Conservation (phyloP, 2,329 filamentous ascomycete species). For the Aureobasidium sp. region DNA sequence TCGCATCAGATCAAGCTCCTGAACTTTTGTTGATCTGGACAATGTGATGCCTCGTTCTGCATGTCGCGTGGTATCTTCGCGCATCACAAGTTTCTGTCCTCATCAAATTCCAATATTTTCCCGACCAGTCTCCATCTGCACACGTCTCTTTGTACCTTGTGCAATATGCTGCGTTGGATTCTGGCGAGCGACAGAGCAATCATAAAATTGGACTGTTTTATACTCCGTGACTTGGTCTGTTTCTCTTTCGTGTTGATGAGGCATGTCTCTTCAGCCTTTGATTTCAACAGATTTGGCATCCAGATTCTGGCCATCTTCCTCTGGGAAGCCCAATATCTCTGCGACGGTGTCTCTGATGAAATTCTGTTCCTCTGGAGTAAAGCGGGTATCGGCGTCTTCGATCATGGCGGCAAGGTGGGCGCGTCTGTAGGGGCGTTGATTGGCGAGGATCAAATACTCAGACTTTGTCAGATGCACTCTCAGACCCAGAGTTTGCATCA, state of each 20-base stretch:
- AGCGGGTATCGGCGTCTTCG: conserved; percentile 29
- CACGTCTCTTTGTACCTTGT: neutral
- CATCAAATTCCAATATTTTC: no score
- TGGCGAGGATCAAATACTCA: conserved; percentile 29
- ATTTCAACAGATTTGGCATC: neutral
- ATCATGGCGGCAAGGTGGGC: conserved; percentile 31
- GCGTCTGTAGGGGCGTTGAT: conserved; percentile 26
- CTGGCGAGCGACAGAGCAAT: neutral
- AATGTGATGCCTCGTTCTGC: no score
- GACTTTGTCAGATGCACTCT: conserved; percentile 29
- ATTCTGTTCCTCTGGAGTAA: conserved; percentile 27
- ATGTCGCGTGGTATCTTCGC: neutral
- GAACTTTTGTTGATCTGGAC: neutral
- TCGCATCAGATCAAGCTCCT: neutral
- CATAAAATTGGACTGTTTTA: neutral
- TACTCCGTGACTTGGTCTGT: neutral
- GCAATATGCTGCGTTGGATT: neutral
- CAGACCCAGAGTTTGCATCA: conserved; percentile 24
- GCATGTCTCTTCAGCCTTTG: neutral
- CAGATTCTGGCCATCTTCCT: neutral
- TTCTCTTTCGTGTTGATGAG: neutral
- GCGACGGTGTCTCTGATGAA: conserved; percentile 25
- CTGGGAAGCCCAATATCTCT: conserved; percentile 17
- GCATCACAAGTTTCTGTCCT: no score
- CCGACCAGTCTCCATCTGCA: neutral